Base-by-base conservation (phyloP, 176 grass and related monocot genomes). In the Coix lacrymajobi region DNA sequence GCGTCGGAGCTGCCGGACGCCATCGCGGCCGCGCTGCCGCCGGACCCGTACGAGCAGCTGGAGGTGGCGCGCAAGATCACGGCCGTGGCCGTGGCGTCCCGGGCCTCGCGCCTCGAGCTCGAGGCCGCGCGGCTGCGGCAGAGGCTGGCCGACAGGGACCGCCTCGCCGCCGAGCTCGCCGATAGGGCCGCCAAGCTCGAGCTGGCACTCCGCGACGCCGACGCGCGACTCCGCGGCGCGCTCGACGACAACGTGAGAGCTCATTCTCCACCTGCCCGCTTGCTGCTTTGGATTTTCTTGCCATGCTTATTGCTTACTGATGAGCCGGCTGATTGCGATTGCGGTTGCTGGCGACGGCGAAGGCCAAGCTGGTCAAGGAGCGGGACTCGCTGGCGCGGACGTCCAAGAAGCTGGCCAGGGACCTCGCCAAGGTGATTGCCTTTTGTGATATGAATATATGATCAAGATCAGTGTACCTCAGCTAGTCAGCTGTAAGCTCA, bases 1-100 rank as follows among this genome's bases (percentile, higher is more conserved):
- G 36, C 92, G 22, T 44, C 13, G 2, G 74, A 74, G 34, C 82
- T 98, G 11, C 78, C 96, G 30, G 96, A 98, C 72, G 90, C 94
- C 76, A 94, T 98, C 78, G 73, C 82, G 68, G 92, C 91, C 56
- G 96, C 87, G 80, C 91, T 98, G 63, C 96, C 96, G 46, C 70
- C 38, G 43, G 96, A 95, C 87, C 96, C 96, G 40, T 98, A 91
- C 89, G 89, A 98, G 76, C 93, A 98, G 91, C 91, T 98, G 68
- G 96, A 98, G 67, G 84, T 95, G 75, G 92, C 91, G 20, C 92
- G 90, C 77, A 95, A 89, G 84, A 98, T 98, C 82, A 95, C 92
- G 54, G 92, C 92, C 36, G 79, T 90, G 44, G 92, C 96, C 57
- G 88, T 95, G 22, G 92, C 95, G 6, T 86, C 92, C 17, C 79